A percentile compares a stretch with the other conserved stretches of the same genome.
These are phyloP conservation scores for Alternaria atra DNA, from an alignment of 2,329 filamentous ascomycete genomes.

Conservation along the genomic window DNA sequence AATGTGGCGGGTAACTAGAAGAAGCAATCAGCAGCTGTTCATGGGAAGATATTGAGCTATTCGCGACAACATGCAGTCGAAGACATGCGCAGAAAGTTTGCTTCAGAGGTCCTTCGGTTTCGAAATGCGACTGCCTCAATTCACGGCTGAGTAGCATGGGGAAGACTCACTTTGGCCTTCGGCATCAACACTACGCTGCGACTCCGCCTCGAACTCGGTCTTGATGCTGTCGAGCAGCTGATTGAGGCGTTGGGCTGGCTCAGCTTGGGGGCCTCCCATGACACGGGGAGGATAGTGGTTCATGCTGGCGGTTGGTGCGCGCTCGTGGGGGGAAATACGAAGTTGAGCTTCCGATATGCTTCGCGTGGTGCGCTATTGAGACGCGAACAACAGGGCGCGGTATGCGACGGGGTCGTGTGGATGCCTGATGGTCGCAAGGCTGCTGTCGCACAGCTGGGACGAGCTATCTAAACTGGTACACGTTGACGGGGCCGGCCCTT, in stretches of 20 bases:
- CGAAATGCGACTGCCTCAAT: neutral
- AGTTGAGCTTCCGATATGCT: slow-evolving; percentile 3
- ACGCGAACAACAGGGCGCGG: slow-evolving; percentile 15
- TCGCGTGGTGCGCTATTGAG: slow-evolving; percentile 14
- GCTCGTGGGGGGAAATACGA: neutral
- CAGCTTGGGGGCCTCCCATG: slow-evolving; percentile 67
- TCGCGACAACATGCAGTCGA: neutral
- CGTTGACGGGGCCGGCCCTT: slow-evolving; percentile 27
- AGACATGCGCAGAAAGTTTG: slow-evolving; percentile 5
- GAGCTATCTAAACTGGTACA: slow-evolving; percentile 13
- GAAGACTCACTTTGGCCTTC: slow-evolving; percentile 89
- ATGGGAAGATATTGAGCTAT: neutral
- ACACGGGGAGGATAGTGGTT: slow-evolving; percentile 80
- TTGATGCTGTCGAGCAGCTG: slow-evolving; percentile 93
- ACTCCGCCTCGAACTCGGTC: slow-evolving; percentile 87
- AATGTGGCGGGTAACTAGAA: slow-evolving; percentile 76
- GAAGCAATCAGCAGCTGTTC: slow-evolving; percentile 9
- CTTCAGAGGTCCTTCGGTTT: neutral
- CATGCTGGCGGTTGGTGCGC: slow-evolving; percentile 62
- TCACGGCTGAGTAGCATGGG: neutral
- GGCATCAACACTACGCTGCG: slow-evolving; percentile 82
- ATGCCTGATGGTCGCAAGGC: slow-evolving; percentile 26
- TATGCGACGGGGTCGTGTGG: slow-evolving; percentile 29
- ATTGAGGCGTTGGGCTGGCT: slow-evolving; percentile 78
- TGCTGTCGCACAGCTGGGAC: slow-evolving; percentile 29